Base-by-base conservation (phyloP, 139 green algal genomes). In the Tetradesmus obliquus region DNA sequence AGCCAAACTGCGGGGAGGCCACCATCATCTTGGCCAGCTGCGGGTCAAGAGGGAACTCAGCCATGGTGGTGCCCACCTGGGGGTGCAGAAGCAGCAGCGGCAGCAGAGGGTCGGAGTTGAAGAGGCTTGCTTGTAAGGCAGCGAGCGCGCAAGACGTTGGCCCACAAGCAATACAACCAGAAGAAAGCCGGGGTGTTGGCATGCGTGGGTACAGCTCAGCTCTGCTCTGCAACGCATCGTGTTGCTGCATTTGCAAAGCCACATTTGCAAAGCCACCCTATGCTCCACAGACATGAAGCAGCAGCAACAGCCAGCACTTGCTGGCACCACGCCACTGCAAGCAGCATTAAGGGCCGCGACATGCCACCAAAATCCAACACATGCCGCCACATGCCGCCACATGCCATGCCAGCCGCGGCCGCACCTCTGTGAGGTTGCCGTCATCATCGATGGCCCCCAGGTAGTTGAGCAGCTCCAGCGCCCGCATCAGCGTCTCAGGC, bases 401-500 rank as follows among this genome's bases (percentile, higher is more conserved):
- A 13, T 72, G 10, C 10, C 24, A 57, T 84, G 24, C 79, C 55
- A 8, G 5, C 20, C 22, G 6, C 12, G 0, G 7, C 91, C 91
- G 60, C 89, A 98, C 96, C 91, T 96, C 85, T 4, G 98, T 99
- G 79, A 99, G 93, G 84, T 99, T 96, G 85, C 98, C 98, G 55
- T 99, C 98, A 88, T 99, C 98, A 93, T 99, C 98, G 72, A 99
- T 97, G 22, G 97, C 98, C 7, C 98, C 98, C 86, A 99, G 95
- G 95, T 99, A 99, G 96, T 99, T 99, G 58, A 99, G 96, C 94
- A 99, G 93, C 97, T 99, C 98, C 93, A 99, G 95, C 9, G 98
- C 98, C 6, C 98, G 94, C 98, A 99, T 99, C 15, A 99, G 97
- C 22, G 98, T 99, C 94, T 99, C 98, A 19, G 98, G 98, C 2